Evolutionary conservation across 139 green algal genomes (phyloP), one percentile per base, ranked within the genome.

Genomic region (Tetradesmus lagerheimii): DNA sequence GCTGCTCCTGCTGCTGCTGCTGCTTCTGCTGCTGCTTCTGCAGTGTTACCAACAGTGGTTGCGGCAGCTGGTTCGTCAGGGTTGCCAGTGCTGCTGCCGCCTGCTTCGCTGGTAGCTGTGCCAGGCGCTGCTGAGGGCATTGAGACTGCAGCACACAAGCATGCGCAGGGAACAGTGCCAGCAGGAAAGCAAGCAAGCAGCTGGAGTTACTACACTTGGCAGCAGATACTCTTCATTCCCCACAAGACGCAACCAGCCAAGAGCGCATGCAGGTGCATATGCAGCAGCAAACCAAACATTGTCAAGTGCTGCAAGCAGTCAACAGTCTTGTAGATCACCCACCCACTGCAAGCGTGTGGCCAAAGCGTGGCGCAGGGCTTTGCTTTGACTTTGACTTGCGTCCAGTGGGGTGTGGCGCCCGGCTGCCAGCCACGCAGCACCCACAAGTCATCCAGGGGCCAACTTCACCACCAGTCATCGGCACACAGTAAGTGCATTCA

Each of bases 381-480:
- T 0, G 86, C 79, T 14, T 92, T 87, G 67, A 95, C 77, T 18
- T 93, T 85, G 38, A 97, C 90, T 67, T 92, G 95, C 0, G 93
- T 96, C 95, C 95, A 97, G 39, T 79, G 9, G 38, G 77, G 45
- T 34, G 78, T 34, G 20, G 67, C 80, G n/a, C 89, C 86, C 12
- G 38, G 45, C 31, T 8, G 35, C 45, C 89, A 81, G 0, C 93
- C 90, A 8, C 92, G 87, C 35, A 97, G 85, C 5, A 92, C 91
- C 94, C 94, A 97, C 80, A 97, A 74, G 89, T 97, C 95, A 38
- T 93, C 92, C 11, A 93, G 80, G 15, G 94, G 89, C 0, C 94
- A 94, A 45, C 39, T 89, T 98, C 95, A 15, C 96, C 96, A 25
- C 95, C 96, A 93, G n/a, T n/a, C n/a, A n/a, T n/a, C n/a, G n/a